Conservation (phyloP, 805 yeast genomes). For the Candida sanyiensis region DNA sequence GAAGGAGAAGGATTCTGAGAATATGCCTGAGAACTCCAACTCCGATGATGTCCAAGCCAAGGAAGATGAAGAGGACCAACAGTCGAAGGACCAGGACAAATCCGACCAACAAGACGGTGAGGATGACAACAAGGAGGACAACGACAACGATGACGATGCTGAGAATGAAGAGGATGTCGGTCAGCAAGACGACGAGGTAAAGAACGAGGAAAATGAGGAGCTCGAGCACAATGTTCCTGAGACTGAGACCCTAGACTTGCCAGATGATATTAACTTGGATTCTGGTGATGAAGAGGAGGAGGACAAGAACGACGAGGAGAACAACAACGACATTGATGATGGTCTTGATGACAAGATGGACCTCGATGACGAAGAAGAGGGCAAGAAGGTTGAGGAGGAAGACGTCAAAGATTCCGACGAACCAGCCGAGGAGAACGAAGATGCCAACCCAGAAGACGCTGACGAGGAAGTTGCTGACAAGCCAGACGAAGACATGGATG, state of each 20-base stretch:
- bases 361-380: conserved; percentile 39
- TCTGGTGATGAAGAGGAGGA: conserved; percentile 60
- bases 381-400: conserved; percentile 26
- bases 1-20: conserved; percentile 79
- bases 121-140: conserved; percentile 34
- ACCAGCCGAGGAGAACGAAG: conserved; percentile 28
- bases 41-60: conserved; percentile 40
- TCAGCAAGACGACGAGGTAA: conserved; percentile 75
- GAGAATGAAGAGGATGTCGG: conserved; percentile 71
- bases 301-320: conserved; percentile 36
- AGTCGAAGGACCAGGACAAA: conserved; percentile 30
- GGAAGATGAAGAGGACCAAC: conserved; percentile 32
- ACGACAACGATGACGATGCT: conserved; percentile 47
- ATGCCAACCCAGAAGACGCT: conserved; percentile 26
- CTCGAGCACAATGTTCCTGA: conserved; percentile 75
- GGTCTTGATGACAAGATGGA: conserved; percentile 36
- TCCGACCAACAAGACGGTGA: conserved; percentile 32
- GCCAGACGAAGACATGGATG: conserved; percentile 32
- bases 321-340: conserved; percentile 30
- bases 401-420: conserved; percentile 28
- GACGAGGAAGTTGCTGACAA: conserved; percentile 25
- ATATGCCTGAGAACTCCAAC: conserved; percentile 51
- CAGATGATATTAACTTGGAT: conserved; percentile 88
- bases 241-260: conserved; percentile 79
- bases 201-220: conserved; percentile 61